A percentile compares a stretch with the other conserved stretches of the same genome.
Evolutionary conservation across 305 asterid genomes (phyloP).

Genomic region (Solanum chacoense): DNA sequence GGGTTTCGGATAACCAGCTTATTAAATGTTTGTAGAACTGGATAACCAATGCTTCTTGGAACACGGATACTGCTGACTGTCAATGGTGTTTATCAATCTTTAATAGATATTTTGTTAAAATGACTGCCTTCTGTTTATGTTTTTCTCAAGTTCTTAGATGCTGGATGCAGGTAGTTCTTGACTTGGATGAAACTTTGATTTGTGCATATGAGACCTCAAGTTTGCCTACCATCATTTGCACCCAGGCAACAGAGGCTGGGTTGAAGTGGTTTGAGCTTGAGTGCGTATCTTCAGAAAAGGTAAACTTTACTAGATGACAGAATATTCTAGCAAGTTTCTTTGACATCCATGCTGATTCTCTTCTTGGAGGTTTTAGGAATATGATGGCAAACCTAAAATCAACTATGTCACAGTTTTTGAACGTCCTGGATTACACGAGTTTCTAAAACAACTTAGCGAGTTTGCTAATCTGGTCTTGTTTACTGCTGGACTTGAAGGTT

Average conservation of each 20-base stretch:
- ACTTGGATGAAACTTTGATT: slow-evolving; percentile 35
- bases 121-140: neutral
- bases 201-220: slow-evolving; percentile 34
- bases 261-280: slow-evolving; percentile 32
- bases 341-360: neutral
- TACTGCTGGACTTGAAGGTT: slow-evolving; percentile 69
- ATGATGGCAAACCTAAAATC: slow-evolving; percentile 77
- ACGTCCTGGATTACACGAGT: slow-evolving; percentile 73
- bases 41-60: neutral
- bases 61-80: neutral
- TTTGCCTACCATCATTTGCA: slow-evolving; percentile 21
- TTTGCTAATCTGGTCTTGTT: slow-evolving; percentile 80
- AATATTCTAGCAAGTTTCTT: neutral
- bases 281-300: slow-evolving; percentile 34
- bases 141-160: neutral
- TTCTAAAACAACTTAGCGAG: slow-evolving; percentile 62
- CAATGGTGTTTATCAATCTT: neutral
- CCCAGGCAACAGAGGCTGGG: slow-evolving; percentile 34
- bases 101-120: neutral
- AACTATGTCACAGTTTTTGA: slow-evolving; percentile 87
- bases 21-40: neutral
- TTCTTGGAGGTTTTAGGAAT: slow-evolving; percentile 41
- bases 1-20: neutral
- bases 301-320: neutral
- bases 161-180: slow-evolving; percentile 33